Evolutionary conservation across 441 rosid species (phyloP).

Genomic region (Populus trichocarpa): DNA sequence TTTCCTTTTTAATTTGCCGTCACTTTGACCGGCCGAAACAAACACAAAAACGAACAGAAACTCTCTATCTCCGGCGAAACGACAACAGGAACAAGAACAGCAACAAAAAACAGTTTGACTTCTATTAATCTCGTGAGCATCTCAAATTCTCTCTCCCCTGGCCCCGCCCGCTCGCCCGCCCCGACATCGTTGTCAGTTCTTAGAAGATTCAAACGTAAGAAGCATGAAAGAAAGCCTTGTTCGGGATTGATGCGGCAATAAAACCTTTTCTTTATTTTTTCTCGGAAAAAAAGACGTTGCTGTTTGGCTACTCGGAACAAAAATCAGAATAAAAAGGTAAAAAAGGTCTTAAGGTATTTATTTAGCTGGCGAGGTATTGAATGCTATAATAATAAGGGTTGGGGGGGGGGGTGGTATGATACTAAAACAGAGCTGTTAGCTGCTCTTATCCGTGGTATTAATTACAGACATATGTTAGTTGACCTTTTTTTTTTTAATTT

Average conservation of each 20-base stretch:
- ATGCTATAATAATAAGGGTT: slow-evolving; percentile 31
- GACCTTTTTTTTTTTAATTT: neutral
- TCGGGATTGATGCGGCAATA: slow-evolving; percentile 17
- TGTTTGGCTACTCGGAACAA: slow-evolving; percentile 24
- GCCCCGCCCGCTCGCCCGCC: neutral
- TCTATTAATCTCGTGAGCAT: neutral
- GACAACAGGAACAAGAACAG: neutral
- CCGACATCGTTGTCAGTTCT: slow-evolving; percentile 32
- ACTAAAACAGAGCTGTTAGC: slow-evolving; percentile 19
- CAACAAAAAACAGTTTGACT: neutral
- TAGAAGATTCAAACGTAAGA: neutral
- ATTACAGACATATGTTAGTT: slow-evolving; percentile 30
- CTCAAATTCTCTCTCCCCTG: neutral
- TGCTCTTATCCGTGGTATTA: slow-evolving; percentile 30
- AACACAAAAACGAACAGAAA: neutral
- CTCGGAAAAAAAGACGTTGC: neutral
- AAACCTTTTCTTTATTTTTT: neutral
- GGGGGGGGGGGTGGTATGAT: neutral
- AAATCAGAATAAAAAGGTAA: neutral
- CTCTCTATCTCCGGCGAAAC: neutral
- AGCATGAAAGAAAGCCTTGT: neutral
- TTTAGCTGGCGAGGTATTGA: slow-evolving; percentile 31
- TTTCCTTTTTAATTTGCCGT: neutral
- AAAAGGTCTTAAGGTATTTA: neutral
- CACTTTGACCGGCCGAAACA: slow-evolving; percentile 12